Percentiles rank a stretch among this genome's conserved stretches.
Conservation (phyloP, 2,329 filamentous ascomycete species). For the Orbilia quercus region DNA sequence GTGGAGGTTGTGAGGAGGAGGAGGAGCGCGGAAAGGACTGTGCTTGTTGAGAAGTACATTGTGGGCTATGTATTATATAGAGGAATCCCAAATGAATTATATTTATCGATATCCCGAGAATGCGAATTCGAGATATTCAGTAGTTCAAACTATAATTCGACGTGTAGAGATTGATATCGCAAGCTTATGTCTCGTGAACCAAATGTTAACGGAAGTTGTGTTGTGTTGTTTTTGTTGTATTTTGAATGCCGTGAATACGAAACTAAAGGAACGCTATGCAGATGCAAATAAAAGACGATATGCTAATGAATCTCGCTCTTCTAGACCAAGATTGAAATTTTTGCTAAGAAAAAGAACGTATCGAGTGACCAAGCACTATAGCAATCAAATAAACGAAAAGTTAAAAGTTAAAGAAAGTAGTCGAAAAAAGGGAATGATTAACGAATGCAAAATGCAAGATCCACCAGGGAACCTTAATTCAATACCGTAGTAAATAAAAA, state of each 20-base stretch:
- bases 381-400: conserved; percentile 2
- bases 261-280: conserved; percentile 10
- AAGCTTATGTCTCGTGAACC: neutral
- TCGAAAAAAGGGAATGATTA: conserved; percentile 12
- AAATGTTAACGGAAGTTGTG: neutral
- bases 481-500: neutral
- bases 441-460: conserved; percentile 19
- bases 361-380: conserved; percentile 19
- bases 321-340: neutral
- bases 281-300: conserved; percentile 5
- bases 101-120: no score
- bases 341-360: conserved; percentile 5
- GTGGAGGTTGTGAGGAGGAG: conserved; percentile 22
- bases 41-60: conserved; percentile 2
- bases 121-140: neutral
- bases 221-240: conserved; percentile 53
- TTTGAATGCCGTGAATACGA: conserved; percentile 5
- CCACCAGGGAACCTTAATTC: conserved; percentile 16
- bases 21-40: conserved; percentile 25
- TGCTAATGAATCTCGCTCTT: neutral
- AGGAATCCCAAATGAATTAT: no score
- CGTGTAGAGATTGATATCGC: conserved; percentile 1
- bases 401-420: conserved; percentile 13
- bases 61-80: neutral
- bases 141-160: conserved; percentile 7